A percentile compares a stretch with the other conserved stretches of the same genome.
phyloP scores from a whole-genome alignment of 75 land plant species.

The Pseudotsuga menziesii region DNA sequence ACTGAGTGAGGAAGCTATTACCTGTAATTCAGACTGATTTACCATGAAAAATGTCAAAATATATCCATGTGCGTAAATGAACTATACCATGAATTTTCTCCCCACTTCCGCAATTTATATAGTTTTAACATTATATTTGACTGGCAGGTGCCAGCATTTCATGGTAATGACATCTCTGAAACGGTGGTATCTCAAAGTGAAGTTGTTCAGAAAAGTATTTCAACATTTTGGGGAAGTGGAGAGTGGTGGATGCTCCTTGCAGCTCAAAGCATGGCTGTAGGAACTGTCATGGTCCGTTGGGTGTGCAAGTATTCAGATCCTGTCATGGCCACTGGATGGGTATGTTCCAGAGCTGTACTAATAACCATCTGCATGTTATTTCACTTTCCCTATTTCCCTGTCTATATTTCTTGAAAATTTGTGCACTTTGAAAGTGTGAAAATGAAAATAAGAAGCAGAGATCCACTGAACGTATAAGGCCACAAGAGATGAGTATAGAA shows the following conservation, averaged over 20 bases:
- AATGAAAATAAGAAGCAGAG: background rate
- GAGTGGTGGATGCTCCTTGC: conserved; percentile 99
- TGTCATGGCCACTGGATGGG: conserved; percentile 99
- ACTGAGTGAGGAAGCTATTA: background rate
- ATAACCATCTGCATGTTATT: background rate
- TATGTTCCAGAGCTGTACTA: conserved; percentile 21
- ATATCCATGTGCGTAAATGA: background rate
- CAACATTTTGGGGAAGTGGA: conserved; percentile 92
- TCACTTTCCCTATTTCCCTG: background rate
- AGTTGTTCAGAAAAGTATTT: conserved; percentile 34
- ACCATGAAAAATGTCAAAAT: background rate
- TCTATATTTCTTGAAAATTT: background rate
- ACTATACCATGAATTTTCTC: background rate
- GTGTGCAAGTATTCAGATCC: conserved; percentile 93
- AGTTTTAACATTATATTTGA: background rate
- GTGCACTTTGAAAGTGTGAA: background rate
- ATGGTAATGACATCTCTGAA: conserved; percentile 6
- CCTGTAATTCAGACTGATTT: background rate
- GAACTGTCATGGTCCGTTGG: conserved; percentile 99
- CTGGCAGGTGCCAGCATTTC: conserved; percentile 47
- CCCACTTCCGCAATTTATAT: background rate
- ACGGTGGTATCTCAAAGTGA: conserved; percentile 5
- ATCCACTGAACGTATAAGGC: background rate
- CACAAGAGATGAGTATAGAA: background rate
- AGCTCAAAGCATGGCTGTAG: conserved; percentile 99